Evolutionary conservation across 768 basidiomycete genomes (phyloP), one percentile per base, ranked within the genome.

Genomic region (Termitomyces sp.): DNA sequence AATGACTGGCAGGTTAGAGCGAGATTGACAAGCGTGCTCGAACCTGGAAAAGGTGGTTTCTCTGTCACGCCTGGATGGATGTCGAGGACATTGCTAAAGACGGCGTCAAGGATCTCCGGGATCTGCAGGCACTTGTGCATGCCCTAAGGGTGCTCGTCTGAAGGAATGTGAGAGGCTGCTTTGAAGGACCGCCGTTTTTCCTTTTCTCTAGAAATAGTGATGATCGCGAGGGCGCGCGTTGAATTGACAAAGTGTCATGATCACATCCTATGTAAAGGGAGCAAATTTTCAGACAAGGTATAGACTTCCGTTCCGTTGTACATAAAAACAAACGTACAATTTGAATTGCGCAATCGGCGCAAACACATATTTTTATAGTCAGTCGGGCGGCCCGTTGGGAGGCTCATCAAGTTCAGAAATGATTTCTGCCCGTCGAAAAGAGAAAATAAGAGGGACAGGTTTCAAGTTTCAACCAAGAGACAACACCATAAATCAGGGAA

Each of bases 71-170:
- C 15, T 16, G 5, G 12, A 6, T 58, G 13, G 9, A 33, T 52
- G 30, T 58, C 49, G 16, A 51, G 18, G 30, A 58, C 39, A 50
- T 51, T 50, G 39, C 31, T 51, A 42, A 58, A 58, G 49, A 58
- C 51, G 41, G 57, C 48, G 34, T 58, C 49, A 3, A 58, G 49
- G 20, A 58, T 58, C 18, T 58, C 57, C 27, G 57, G 49, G 27
- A 58, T 44, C 30, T 58, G 57, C 42, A 58, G 31, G 11, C 49
- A 51, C 37, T 6, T 37, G 42, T 58, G 57, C 57, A 58, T 58
- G 42, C 36, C 34, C 24, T 9, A 4, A 30, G 36, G 4, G n/a
- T 53, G 24, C 37, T 41, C 37, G 52, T 53, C 52, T 53, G n/a
- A 27, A 39, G 52, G 18, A 53, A 53, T 16, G 52, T 6, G 30